These are phyloP conservation scores for Ceratocystis huliohia DNA, from an alignment of 2,329 filamentous ascomycete species.

Conservation along the genomic window DNA sequence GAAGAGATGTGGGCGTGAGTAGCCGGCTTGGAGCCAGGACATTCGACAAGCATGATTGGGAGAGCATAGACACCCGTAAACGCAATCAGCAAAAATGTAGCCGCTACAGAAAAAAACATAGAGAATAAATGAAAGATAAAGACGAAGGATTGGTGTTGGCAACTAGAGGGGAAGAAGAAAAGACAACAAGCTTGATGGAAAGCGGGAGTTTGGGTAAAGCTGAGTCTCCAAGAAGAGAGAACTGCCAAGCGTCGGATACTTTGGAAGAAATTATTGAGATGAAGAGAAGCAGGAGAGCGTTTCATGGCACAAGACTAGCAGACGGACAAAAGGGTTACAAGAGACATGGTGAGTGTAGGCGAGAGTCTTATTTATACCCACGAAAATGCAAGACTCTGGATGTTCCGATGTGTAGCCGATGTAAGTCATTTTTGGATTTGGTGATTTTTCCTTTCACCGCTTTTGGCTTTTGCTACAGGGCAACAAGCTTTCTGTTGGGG, in stretches of 20 bases:
- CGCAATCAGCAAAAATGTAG: background rate
- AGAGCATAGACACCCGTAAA: slow-evolving; percentile 4
- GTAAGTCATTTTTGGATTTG: background rate
- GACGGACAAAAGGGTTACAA: background rate
- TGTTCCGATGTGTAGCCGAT: background rate
- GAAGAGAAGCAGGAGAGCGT: background rate
- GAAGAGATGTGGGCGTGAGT: background rate
- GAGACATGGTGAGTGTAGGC: background rate
- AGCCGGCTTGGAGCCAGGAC: background rate
- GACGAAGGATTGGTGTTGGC: background rate
- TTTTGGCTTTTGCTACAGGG: background rate
- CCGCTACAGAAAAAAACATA: background rate
- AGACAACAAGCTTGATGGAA: background rate
- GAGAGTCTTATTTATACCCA: background rate
- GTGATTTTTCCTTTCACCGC: background rate
- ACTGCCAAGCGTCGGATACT: background rate
- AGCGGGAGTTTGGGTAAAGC: background rate
- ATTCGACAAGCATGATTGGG: background rate
- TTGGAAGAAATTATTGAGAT: background rate
- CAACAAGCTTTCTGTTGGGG: background rate
- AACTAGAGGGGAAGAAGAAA: background rate
- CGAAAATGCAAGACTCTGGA: background rate
- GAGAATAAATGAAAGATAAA: background rate
- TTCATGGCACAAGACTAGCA: background rate
- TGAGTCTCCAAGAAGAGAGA: background rate